Evolutionary conservation across 139 green algal genomes (phyloP), one percentile per base, ranked within the genome.

Genomic region (Picochlorum sp.): DNA sequence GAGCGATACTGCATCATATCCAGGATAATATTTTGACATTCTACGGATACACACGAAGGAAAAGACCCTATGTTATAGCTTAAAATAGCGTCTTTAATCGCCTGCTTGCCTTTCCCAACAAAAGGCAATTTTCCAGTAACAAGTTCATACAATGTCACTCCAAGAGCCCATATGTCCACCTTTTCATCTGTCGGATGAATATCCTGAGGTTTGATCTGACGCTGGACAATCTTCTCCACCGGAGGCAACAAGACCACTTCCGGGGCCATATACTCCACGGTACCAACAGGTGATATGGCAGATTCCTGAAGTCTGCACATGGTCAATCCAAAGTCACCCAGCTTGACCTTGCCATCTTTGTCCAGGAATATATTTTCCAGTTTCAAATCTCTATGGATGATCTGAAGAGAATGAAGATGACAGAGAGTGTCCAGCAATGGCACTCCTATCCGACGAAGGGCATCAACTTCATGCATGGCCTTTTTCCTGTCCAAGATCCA

Each of bases 311-410:
- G 65, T 51, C 75, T 81, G 66, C 63, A 77, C 74, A 90, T 83
- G 3, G 83, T 86, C 45, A 91, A 65, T 15, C 84, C 84, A 77
- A 90, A 90, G 30, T 73, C 77, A 7, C 76, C 79, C 44, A 91
- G 68, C 72, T 81, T 76, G 23, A 89, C 63, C 15, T 62, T 34
- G 4, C 74, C 68, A 18, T 62, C 64, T 4, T 45, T 41, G 20
- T 69, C 74, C 0, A 90, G 71, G 68, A 91, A 90, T 37, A 91
- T 79, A 71, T 91, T 91, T 60, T 91, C 84, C 45, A 90, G 71
- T 70, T 91, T 91, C 56, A 91, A 80, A 63, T 91, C 84, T 30
- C 83, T 70, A 78, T 91, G 84, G 49, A 91, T 83, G 45, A 91
- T 82, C 20, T 66, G 51, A 37, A 77, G 62, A 34, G 61, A 68